A percentile compares a stretch with the other conserved stretches of the same genome.
Conservation (phyloP, 2,329 filamentous ascomycete species). For the Alternaria consortialis region DNA sequence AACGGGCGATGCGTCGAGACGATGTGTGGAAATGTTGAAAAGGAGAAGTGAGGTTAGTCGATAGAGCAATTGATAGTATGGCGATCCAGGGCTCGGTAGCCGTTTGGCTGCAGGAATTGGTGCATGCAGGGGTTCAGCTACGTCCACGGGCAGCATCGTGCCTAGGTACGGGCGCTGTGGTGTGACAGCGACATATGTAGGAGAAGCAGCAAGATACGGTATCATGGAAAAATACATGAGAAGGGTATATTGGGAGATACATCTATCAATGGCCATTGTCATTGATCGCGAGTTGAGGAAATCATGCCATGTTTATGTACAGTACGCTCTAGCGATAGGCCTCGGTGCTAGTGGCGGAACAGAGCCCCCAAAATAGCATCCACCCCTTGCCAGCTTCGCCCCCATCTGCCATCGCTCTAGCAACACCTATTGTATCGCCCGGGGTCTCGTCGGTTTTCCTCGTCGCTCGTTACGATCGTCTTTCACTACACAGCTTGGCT, state of each 20-base stretch:
- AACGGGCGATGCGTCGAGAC: not conserved
- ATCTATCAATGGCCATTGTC: not conserved
- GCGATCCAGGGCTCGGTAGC: constrained; percentile 6
- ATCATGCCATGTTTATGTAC: constrained; percentile 5
- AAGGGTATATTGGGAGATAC: not conserved
- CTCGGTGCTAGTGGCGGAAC: constrained; percentile 8
- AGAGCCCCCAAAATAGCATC: constrained; percentile 26
- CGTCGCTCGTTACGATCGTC: constrained; percentile 33
- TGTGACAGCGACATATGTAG: constrained; percentile 5
- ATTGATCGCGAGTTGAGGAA: not conserved
- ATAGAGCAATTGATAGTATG: not conserved
- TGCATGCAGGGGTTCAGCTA: constrained; percentile 1
- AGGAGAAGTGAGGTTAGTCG: not conserved
- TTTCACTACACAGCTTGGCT: constrained; percentile 10
- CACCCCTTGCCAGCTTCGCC: constrained; percentile 13
- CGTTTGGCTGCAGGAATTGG: constrained; percentile 1
- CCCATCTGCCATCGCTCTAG: constrained; percentile 20
- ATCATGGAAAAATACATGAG: not conserved
- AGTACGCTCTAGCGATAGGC: constrained; percentile 18
- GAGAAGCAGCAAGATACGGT: not conserved
- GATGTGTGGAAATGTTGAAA: not conserved
- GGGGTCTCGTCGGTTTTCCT: constrained; percentile 15
- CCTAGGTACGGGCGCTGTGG: constrained; percentile 5
- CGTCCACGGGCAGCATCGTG: not conserved
- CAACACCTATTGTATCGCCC: constrained; percentile 30